A percentile compares a stretch with the other conserved stretches of the same genome.
Evolutionary conservation across 2,329 filamentous ascomycete genomes (phyloP).

Genomic region (Oidium heveae): DNA sequence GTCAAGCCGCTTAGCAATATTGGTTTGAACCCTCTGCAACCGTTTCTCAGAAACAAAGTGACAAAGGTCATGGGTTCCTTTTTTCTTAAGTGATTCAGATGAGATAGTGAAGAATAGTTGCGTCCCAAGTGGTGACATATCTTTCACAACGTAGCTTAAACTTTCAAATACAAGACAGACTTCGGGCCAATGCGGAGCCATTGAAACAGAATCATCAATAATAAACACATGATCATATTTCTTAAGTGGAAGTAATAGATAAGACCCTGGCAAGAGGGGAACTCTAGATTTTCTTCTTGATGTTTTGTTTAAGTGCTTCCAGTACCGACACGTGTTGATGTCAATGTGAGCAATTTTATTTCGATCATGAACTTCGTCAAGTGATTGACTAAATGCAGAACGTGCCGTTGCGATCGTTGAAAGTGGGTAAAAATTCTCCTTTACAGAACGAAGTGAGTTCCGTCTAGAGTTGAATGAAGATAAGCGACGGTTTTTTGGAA

Average conservation of each 20-base stretch:
- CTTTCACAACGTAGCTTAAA: conserved; percentile 11
- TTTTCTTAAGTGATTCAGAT: conserved; percentile 7
- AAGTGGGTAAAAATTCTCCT: no score
- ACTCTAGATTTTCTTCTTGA: conserved; percentile 5
- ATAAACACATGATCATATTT: conserved; percentile 14
- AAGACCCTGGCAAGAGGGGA: conserved; percentile 5
- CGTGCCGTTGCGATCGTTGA: no score
- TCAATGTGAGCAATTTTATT: conserved; percentile 4
- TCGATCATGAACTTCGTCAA: no score
- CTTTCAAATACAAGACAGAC: conserved; percentile 9
- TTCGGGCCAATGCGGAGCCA: conserved; percentile 9
- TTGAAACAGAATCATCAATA: conserved; percentile 11
- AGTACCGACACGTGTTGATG: conserved; percentile 8
- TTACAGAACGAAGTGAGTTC: neutral
- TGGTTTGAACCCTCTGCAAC: conserved; percentile 4
- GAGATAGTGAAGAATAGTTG: conserved; percentile 11
- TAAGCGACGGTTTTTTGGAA: neutral
- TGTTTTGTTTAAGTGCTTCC: conserved; percentile 8
- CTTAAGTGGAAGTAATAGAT: conserved; percentile 6
- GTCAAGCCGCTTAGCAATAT: conserved; percentile 6
- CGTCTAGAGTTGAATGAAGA: neutral
- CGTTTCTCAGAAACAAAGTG: conserved; percentile 2
- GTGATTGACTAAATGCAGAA: no score
- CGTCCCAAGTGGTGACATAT: conserved; percentile 9
- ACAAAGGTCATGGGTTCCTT: conserved; percentile 7